These are phyloP conservation scores for Fusarium citri DNA, from an alignment of 2,329 filamentous ascomycete genomes.

Conservation along the genomic window DNA sequence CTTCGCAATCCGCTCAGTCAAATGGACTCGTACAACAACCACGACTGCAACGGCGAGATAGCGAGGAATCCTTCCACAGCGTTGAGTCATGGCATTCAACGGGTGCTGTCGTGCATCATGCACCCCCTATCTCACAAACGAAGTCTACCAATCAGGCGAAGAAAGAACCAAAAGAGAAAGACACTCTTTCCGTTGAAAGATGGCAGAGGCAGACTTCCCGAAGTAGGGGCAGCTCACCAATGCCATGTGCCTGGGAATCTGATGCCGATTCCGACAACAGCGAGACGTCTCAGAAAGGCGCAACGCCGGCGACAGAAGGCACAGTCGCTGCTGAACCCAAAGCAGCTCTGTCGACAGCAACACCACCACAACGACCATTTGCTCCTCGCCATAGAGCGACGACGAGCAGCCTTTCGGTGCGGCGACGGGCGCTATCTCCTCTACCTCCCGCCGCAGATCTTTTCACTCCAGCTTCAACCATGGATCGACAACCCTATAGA, in stretches of 20 bases:
- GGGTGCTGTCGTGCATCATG: slow-evolving; percentile 53
- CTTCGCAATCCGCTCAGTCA: slow-evolving; percentile 7
- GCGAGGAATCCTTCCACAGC: slow-evolving; percentile 66
- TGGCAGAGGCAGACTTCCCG: slow-evolving; percentile 13
- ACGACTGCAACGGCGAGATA: slow-evolving; percentile 31
- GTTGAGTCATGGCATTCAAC: slow-evolving; percentile 64
- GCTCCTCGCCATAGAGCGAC: slow-evolving; percentile 41
- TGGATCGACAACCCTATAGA: slow-evolving; percentile 39
- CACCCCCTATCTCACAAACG: slow-evolving; percentile 57
- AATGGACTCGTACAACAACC: slow-evolving; percentile 9
- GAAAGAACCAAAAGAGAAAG: slow-evolving; percentile 7
- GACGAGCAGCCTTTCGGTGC: slow-evolving; percentile 44
- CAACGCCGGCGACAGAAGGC: slow-evolving; percentile 40
- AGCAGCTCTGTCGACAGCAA: not conserved
- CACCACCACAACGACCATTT: slow-evolving; percentile 25
- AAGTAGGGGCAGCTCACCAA: slow-evolving; percentile 20
- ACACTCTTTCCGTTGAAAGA: slow-evolving; percentile 1
- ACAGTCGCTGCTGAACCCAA: not conserved
- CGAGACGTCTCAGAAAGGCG: slow-evolving; percentile 46
- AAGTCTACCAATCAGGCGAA: slow-evolving; percentile 50
- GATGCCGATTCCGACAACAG: slow-evolving; percentile 37
- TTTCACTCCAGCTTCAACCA: slow-evolving; percentile 61
- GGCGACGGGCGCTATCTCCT: slow-evolving; percentile 68
- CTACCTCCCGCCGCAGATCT: slow-evolving; percentile 76
- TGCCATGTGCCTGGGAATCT: slow-evolving; percentile 41